Evolutionary conservation across 345 rosid genomes (phyloP).

Genomic region (Rhizophora apiculata): DNA sequence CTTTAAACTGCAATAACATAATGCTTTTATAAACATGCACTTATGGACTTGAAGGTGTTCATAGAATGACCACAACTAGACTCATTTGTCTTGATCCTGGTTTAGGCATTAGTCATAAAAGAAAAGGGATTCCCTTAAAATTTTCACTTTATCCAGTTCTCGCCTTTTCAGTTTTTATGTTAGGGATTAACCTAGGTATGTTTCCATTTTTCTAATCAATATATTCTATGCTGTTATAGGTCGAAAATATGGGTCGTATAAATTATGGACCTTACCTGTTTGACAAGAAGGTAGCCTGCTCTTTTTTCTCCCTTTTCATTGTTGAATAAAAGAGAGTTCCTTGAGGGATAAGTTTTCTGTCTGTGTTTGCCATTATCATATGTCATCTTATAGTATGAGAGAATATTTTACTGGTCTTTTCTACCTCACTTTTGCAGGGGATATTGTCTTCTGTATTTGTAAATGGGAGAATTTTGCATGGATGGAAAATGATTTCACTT

Average conservation of each 20-base stretch:
- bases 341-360: not conserved
- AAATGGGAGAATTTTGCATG: constrained; percentile 48
- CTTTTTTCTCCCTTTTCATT: constrained; percentile 3
- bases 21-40: no score
- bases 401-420: not conserved
- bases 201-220: not conserved
- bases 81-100: not conserved
- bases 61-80: not conserved
- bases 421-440: constrained; percentile 46
- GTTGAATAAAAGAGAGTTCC: not conserved
- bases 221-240: constrained; percentile 41
- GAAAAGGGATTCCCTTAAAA: not conserved
- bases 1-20: not conserved
- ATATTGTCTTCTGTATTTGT: constrained; percentile 72
- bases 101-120: not conserved
- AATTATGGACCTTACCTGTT: constrained; percentile 75
- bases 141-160: not conserved
- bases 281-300: constrained; percentile 68
- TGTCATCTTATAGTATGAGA: not conserved
- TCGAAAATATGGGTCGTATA: constrained; percentile 92
- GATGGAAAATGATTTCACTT: constrained; percentile 79
- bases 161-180: not conserved
- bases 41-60: not conserved
- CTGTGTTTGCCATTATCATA: no score
- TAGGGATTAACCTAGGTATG: not conserved